Conservation (phyloP, 345 rosid genomes). For the Populus davidiana region DNA sequence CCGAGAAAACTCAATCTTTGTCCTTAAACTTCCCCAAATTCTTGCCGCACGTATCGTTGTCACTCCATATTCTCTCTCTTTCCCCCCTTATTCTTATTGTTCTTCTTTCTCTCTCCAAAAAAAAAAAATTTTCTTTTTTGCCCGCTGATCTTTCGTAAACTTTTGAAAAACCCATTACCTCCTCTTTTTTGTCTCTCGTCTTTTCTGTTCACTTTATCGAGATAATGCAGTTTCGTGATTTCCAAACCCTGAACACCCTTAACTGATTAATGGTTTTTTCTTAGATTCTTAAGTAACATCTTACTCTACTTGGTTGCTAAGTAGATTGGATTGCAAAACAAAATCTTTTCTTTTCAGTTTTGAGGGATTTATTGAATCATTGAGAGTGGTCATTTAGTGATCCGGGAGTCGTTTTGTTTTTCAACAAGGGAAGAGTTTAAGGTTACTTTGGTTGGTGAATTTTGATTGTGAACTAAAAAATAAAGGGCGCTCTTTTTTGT, state of each 20-base stretch:
- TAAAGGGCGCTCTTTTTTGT: not conserved
- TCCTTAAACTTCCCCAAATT: slow-evolving; percentile 32
- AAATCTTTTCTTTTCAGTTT: not conserved
- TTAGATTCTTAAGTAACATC: slow-evolving; percentile 22
- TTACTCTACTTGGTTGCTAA: slow-evolving; percentile 6
- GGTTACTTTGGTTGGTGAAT: slow-evolving; percentile 23
- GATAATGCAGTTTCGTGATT: slow-evolving; percentile 25
- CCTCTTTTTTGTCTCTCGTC: not conserved
- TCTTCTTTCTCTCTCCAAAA: slow-evolving; percentile 1
- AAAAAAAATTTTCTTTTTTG: not conserved
- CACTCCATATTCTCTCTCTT: slow-evolving; percentile 5
- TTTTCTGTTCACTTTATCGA: not conserved
- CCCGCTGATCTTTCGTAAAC: slow-evolving; percentile 10
- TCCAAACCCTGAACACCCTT: not conserved
- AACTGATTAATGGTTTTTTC: slow-evolving; percentile 23
- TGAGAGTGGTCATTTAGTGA: slow-evolving; percentile 19
- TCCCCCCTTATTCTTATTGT: not conserved
- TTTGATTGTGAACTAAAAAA: slow-evolving; percentile 7
- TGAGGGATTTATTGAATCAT: not conserved
- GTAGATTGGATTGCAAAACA: not conserved
- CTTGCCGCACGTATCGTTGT: slow-evolving; percentile 23
- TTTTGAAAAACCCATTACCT: not conserved
- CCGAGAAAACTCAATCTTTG: slow-evolving; percentile 22
- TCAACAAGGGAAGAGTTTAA: slow-evolving; percentile 14
- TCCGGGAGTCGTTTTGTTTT: slow-evolving; percentile 19